These are phyloP conservation scores for Verticillium dahliae DNA, from an alignment of 2,329 filamentous ascomycete species.

Conservation along the genomic window DNA sequence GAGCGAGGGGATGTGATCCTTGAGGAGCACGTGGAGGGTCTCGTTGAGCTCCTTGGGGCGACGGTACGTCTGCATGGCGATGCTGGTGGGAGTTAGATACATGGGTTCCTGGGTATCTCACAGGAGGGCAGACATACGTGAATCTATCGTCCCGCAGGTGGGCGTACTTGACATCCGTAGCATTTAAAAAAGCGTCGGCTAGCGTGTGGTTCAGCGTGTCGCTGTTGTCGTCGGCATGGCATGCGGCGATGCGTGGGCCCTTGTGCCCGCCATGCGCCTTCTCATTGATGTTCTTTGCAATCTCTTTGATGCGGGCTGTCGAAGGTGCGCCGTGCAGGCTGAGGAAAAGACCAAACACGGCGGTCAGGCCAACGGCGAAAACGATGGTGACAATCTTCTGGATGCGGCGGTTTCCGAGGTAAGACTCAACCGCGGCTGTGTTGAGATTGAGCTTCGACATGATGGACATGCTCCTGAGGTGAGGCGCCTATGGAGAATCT, in stretches of 20 bases:
- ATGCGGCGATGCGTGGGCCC: background rate
- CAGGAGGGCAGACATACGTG: slow-evolving; percentile 14
- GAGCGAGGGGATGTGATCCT: slow-evolving; percentile 25
- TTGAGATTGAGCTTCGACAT: slow-evolving; percentile 1
- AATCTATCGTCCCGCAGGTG: slow-evolving; percentile 18
- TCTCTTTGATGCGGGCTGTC: background rate
- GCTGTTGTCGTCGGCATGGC: background rate
- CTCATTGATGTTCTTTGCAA: background rate
- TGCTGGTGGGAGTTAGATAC: slow-evolving; percentile 15
- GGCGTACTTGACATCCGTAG: slow-evolving; percentile 4
- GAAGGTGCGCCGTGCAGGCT: background rate
- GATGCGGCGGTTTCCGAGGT: background rate
- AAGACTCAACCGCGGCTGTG: slow-evolving; percentile 5
- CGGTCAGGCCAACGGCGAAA: background rate
- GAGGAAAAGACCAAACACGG: background rate
- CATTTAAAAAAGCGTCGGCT: background rate
- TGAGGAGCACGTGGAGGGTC: slow-evolving; percentile 20
- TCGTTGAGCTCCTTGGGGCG: slow-evolving; percentile 26
- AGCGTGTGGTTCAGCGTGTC: background rate
- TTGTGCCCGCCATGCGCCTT: background rate
- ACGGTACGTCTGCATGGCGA: slow-evolving; percentile 28
- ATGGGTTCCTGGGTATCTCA: background rate
- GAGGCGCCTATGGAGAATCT: background rate
- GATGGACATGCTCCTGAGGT: background rate
- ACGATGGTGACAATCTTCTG: background rate